phyloP scores from a whole-genome alignment of 805 yeast species.

The Brettanomyces nanus region DNA sequence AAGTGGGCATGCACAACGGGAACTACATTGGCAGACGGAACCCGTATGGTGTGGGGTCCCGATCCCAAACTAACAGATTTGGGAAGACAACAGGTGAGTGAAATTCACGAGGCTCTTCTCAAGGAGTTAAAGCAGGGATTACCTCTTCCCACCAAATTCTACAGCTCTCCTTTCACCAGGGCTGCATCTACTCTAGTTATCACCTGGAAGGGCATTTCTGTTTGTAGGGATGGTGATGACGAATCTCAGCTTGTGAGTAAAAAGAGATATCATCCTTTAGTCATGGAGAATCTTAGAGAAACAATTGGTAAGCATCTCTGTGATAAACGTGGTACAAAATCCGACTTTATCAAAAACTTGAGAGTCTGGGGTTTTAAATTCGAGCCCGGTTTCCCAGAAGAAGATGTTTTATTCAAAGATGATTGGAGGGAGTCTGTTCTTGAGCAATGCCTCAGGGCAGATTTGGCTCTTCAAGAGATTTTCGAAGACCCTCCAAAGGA shows the following conservation, averaged over 20 bases:
- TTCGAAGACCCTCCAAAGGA: constrained; percentile 28
- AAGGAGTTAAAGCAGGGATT: constrained; percentile 35
- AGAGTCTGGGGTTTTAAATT: constrained; percentile 33
- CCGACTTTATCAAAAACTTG: constrained; percentile 31
- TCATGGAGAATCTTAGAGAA: constrained; percentile 48
- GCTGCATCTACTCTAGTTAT: constrained; percentile 47
- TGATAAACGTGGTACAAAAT: constrained; percentile 43
- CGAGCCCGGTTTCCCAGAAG: constrained; percentile 38
- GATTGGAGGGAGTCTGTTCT: constrained; percentile 39
- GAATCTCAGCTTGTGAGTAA: constrained; percentile 9
- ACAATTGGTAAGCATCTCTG: constrained; percentile 54
- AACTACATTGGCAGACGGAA: constrained; percentile 34
- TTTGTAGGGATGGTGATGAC: constrained; percentile 19
- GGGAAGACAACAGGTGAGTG: constrained; percentile 50
- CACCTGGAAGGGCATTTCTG: constrained; percentile 40
- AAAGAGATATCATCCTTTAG: constrained; percentile 18
- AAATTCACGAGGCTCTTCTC: constrained; percentile 36
- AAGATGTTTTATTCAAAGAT: constrained; percentile 38
- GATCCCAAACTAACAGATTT: constrained; percentile 50
- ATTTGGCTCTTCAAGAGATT: constrained; percentile 35
- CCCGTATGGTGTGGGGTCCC: constrained; percentile 42
- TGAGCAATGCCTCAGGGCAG: constrained; percentile 43
- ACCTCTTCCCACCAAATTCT: constrained; percentile 48
- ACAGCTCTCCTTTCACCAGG: constrained; percentile 57
- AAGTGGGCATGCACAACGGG: constrained; percentile 46